Conservation (phyloP, 768 basidiomycete species). For the Suillus bovinus region DNA sequence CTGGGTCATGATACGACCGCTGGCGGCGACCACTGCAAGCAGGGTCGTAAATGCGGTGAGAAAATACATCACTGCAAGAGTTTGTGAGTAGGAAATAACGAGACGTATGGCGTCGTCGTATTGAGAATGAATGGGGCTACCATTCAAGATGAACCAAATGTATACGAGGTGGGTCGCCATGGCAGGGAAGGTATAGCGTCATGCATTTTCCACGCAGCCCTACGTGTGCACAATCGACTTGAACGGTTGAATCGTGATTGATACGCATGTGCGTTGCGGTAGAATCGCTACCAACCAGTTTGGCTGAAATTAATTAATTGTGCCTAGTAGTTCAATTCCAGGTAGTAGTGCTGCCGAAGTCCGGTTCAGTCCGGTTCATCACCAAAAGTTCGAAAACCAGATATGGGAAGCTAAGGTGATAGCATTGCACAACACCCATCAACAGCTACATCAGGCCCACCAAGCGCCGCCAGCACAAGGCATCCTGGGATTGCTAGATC, state of each 20-base stretch:
- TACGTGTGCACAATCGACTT: not conserved
- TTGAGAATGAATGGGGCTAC: not conserved
- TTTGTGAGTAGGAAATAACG: not conserved
- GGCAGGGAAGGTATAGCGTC: not conserved
- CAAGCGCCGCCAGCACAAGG: too few relatives aligned
- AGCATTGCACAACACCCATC: too few relatives aligned
- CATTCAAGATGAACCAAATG: not conserved
- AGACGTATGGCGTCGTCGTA: too few relatives aligned
- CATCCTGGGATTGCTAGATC: too few relatives aligned
- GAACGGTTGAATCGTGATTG: not conserved
- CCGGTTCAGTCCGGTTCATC: too few relatives aligned
- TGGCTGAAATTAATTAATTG: not conserved
- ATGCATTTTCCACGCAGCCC: not conserved
- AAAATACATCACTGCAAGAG: not conserved
- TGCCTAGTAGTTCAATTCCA: too few relatives aligned
- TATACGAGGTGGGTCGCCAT: not conserved
- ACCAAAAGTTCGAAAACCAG: too few relatives aligned
- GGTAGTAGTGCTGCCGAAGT: too few relatives aligned
- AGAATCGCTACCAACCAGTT: not conserved
- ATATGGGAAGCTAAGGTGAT: too few relatives aligned
- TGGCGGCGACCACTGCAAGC: not conserved
- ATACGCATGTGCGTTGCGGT: not conserved
- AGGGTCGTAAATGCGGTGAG: not conserved
- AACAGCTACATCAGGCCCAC: too few relatives aligned
- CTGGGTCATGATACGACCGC: constrained; percentile 28